Percentiles rank a stretch among this genome's conserved stretches.
Conservation (phyloP, 2,329 filamentous ascomycete genomes). For the Lasiodiplodia citricola region DNA sequence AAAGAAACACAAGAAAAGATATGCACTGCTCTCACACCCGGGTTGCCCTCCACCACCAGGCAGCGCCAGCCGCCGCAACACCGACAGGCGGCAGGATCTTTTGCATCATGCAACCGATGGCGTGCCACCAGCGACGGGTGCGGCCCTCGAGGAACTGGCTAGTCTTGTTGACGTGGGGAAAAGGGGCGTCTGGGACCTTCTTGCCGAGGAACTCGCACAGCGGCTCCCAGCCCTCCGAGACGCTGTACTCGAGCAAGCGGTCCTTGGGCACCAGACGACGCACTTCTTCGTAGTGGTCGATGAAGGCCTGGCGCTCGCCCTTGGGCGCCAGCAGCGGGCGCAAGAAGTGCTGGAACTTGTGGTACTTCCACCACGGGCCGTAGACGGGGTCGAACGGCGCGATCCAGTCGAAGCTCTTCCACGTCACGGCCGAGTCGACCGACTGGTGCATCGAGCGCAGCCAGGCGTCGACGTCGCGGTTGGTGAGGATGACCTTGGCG, state of each 20-base stretch:
- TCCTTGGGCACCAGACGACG: not conserved
- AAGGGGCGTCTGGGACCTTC: not conserved
- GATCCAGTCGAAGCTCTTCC: not conserved
- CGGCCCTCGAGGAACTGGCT: no score
- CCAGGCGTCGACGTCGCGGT: constrained; percentile 22
- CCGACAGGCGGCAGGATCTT: not conserved
- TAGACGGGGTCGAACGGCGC: not conserved
- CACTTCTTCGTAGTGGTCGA: not conserved
- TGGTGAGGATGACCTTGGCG: constrained; percentile 32
- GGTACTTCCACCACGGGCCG: not conserved
- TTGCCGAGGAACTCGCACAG: not conserved
- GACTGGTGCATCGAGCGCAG: not conserved
- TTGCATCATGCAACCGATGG: not conserved
- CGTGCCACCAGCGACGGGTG: not conserved
- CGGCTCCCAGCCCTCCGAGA: not conserved
- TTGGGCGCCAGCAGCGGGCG: not conserved
- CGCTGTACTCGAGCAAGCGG: not conserved
- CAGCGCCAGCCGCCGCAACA: not conserved
- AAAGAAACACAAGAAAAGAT: not conserved
- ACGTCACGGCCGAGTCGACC: constrained; percentile 2
- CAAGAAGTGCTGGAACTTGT: not conserved
- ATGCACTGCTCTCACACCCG: not conserved
- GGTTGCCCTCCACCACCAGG: not conserved
- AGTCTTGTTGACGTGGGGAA: not conserved
- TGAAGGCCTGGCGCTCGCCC: not conserved